Percentiles rank a stretch among this genome's conserved stretches.
Evolutionary conservation across 75 land plant genomes (phyloP).

Genomic region (Pinus tabuliformis): DNA sequence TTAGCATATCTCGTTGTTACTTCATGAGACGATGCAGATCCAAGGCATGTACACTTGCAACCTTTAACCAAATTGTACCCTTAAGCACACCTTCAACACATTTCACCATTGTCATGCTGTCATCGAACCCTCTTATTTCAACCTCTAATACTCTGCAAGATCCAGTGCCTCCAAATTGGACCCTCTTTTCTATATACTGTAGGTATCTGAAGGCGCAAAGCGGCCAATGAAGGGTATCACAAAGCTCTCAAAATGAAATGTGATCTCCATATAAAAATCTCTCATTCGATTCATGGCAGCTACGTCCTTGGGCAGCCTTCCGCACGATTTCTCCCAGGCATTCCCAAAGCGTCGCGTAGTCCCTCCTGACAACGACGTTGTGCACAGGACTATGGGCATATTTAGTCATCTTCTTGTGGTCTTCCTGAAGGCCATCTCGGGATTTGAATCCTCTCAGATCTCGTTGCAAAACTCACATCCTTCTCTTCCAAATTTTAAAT

Average conservation of each 20-base stretch:
- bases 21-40: too few species aligned
- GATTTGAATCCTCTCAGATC: too few species aligned
- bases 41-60: too few species aligned
- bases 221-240: slow-evolving; percentile 68
- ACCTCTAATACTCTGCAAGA: too few species aligned
- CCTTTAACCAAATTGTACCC: too few species aligned
- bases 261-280: slow-evolving; percentile 83
- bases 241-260: slow-evolving; percentile 78
- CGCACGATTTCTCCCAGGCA: slow-evolving; percentile 88
- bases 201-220: slow-evolving; percentile 83
- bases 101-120: too few species aligned
- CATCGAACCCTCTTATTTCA: too few species aligned
- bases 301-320: slow-evolving; percentile 65
- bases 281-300: slow-evolving; percentile 71
- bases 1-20: too few species aligned
- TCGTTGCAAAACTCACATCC: too few species aligned
- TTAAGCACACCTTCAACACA: too few species aligned
- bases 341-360: slow-evolving; percentile 38
- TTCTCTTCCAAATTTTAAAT: too few species aligned
- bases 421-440: slow-evolving; percentile 8
- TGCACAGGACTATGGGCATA: slow-evolving; percentile 75
- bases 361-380: slow-evolving; percentile 38
- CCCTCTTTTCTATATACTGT: slow-evolving; percentile 79
- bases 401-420: slow-evolving; percentile 6
- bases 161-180: slow-evolving; percentile 76